Evolutionary conservation across 1,139 yeast genomes (phyloP).

Genomic region (Lodderomyces elongisporus): DNA sequence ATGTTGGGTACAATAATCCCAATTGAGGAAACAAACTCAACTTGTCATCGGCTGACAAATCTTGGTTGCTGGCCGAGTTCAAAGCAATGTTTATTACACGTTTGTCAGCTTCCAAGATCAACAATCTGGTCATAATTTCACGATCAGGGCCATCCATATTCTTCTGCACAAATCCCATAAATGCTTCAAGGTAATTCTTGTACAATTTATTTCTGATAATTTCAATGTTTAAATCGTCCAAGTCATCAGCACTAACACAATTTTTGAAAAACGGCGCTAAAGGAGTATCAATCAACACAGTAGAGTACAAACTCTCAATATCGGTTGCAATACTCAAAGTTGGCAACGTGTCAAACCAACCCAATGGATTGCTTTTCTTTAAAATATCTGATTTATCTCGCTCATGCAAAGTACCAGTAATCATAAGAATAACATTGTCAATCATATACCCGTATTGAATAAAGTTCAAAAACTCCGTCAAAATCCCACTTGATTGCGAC

Average conservation of each 20-base stretch:
- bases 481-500: conserved; percentile 76
- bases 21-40: conserved; percentile 35
- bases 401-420: conserved; percentile 95
- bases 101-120: conserved; percentile 92
- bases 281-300: conserved; percentile 96
- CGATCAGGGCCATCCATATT: conserved; percentile 71
- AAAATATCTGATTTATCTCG: conserved; percentile 85
- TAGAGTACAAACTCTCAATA: conserved; percentile 83
- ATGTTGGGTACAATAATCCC: conserved; percentile 77
- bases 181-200: conserved; percentile 90
- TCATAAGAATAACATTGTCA: conserved; percentile 92
- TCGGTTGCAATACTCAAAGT: conserved; percentile 93
- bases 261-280: conserved; percentile 93
- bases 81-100: conserved; percentile 87
- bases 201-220: conserved; percentile 86
- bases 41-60: conserved; percentile 67
- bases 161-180: conserved; percentile 56
- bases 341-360: conserved; percentile 98
- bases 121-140: conserved; percentile 71
- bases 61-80: conserved; percentile 79
- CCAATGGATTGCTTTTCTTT: conserved; percentile 90
- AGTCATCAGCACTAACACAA: conserved; percentile 86
- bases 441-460: conserved; percentile 97
- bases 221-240: conserved; percentile 94
- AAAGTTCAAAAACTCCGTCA: conserved; percentile 80